Percentiles rank a stretch among this genome's conserved stretches.
phyloP scores from a whole-genome alignment of 2,329 filamentous ascomycete species.

The Fusarium liriodendri region DNA sequence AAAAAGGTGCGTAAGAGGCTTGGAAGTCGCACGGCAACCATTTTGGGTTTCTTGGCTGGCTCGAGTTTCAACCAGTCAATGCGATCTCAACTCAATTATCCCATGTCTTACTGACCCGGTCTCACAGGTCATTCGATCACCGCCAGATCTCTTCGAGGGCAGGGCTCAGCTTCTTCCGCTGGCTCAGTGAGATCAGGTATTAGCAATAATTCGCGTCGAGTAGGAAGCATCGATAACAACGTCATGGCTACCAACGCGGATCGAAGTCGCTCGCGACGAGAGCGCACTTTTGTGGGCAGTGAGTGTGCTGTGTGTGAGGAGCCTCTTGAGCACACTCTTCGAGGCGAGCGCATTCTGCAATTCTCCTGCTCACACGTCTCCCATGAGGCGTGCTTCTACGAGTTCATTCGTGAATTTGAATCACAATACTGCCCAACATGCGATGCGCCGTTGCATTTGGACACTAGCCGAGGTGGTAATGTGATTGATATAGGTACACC shows the following conservation, averaged over 20 bases:
- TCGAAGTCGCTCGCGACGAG: conserved; percentile 81
- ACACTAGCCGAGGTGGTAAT: conserved; percentile 93
- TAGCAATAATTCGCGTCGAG: conserved; percentile 49
- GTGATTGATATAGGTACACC: conserved; percentile 85
- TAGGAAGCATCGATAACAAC: conserved; percentile 55
- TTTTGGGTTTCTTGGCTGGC: neutral
- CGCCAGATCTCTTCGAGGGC: conserved; percentile 42
- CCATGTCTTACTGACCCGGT: conserved; percentile 16
- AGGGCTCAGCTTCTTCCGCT: conserved; percentile 48
- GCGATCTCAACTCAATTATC: neutral
- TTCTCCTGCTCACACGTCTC: conserved; percentile 98
- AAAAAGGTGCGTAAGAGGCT: conserved; percentile 51
- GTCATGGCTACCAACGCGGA: conserved; percentile 67
- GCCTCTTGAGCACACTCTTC: conserved; percentile 92
- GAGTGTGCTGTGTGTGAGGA: conserved; percentile 98
- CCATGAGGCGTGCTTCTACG: conserved; percentile 98
- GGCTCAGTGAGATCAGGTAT: conserved; percentile 48
- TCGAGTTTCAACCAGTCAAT: neutral
- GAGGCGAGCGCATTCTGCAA: conserved; percentile 92
- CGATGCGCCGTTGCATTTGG: conserved; percentile 89
- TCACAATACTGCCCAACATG: conserved; percentile 95
- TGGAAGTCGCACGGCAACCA: neutral
- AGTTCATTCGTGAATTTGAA: conserved; percentile 95
- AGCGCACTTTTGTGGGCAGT: conserved; percentile 94
- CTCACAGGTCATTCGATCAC: conserved; percentile 43